Conservation (phyloP, 257 asterid species). For the Pogostemon cablin region DNA sequence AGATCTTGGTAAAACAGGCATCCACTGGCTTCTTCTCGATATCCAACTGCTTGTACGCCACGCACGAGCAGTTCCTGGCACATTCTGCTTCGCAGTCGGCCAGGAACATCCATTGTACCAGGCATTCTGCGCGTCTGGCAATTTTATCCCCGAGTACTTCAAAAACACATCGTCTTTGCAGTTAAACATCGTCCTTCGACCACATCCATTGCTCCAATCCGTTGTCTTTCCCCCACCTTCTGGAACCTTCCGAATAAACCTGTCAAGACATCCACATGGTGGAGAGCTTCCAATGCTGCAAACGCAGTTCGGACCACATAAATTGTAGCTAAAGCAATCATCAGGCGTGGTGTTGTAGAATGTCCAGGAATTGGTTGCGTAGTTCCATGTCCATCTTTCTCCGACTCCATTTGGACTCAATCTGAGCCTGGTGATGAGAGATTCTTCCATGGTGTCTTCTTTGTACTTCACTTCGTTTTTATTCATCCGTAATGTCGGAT, state of each 20-base stretch:
- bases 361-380: slow-evolving; percentile 36
- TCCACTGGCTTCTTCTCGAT: slow-evolving; percentile 37
- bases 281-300: background rate
- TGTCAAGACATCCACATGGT: slow-evolving; percentile 39
- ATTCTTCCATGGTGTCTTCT: slow-evolving; percentile 7
- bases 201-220: slow-evolving; percentile 27
- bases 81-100: slow-evolving; percentile 43
- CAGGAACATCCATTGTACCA: slow-evolving; percentile 25
- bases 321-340: background rate
- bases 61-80: slow-evolving; percentile 41
- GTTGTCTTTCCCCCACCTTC: background rate
- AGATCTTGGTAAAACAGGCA: slow-evolving; percentile 48
- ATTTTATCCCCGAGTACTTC: slow-evolving; percentile 34
- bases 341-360: background rate
- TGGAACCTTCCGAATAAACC: slow-evolving; percentile 30
- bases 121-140: slow-evolving; percentile 39
- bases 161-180: slow-evolving; percentile 32
- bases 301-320: background rate
- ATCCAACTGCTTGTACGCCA: slow-evolving; percentile 41
- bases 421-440: slow-evolving; percentile 9
- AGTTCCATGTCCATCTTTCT: slow-evolving; percentile 37
- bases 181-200: slow-evolving; percentile 20
- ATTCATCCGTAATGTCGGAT: slow-evolving; percentile 35
- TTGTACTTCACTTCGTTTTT: slow-evolving; percentile 22
- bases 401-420: slow-evolving; percentile 31